phyloP scores from a whole-genome alignment of 805 yeast species.

The Clavispora vitiphila region DNA sequence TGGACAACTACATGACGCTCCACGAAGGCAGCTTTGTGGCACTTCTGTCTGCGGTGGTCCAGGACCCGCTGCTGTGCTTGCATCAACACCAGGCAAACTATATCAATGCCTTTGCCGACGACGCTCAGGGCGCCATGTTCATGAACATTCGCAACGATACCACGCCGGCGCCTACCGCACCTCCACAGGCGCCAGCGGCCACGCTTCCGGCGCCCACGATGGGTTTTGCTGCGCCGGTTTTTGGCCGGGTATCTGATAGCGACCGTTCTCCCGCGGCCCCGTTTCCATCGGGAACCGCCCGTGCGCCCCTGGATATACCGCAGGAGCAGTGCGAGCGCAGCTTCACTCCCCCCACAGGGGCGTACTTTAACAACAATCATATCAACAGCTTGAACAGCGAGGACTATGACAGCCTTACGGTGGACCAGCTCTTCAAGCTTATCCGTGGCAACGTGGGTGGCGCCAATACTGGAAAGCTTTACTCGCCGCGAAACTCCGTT shows the following conservation, averaged over 20 bases:
- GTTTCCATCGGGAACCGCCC: no score
- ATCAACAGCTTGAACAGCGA: constrained; percentile 29
- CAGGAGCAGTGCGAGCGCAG: not conserved
- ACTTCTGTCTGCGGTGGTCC: not conserved
- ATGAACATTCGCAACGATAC: constrained; percentile 6
- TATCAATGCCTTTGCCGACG: constrained; percentile 4
- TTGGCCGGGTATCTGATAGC: not conserved
- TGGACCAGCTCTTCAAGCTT: constrained; percentile 35
- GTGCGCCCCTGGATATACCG: not conserved
- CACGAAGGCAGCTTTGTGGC: constrained; percentile 34
- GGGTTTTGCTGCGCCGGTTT: not conserved
- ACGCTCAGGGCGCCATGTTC: constrained; percentile 5
- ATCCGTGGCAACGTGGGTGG: constrained; percentile 19
- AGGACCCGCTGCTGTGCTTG: constrained; percentile 3
- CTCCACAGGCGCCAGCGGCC: not conserved
- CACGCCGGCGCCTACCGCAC: not conserved
- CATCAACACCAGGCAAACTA: constrained; percentile 4
- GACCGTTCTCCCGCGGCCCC: not conserved
- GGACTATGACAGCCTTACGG: constrained; percentile 33
- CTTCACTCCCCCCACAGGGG: not conserved
- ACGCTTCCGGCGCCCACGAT: not conserved
- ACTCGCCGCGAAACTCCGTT: constrained; percentile 10
- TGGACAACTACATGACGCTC: constrained; percentile 71
- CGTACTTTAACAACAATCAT: constrained; percentile 1
- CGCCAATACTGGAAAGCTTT: not conserved